Evolutionary conservation across 192 early-diverging fungal species (phyloP).

Genomic region (Coemansia sp.): DNA sequence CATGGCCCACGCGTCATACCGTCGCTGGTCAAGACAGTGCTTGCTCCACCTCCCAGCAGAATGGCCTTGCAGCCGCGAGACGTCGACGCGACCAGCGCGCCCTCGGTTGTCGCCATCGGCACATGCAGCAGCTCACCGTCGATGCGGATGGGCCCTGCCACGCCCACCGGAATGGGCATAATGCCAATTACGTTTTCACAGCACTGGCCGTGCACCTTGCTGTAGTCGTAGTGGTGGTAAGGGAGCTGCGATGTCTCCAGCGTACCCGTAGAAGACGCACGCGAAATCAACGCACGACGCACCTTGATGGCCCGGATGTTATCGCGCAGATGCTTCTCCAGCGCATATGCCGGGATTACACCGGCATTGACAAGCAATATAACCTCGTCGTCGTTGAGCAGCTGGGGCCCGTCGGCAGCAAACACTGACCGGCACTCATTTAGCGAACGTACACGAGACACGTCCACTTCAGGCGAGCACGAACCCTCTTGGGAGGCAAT

Average conservation of each 20-base stretch:
- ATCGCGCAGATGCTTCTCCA: constrained; percentile 81
- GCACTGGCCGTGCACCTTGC: constrained; percentile 84
- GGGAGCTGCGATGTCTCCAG: constrained; percentile 70
- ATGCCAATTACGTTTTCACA: constrained; percentile 97
- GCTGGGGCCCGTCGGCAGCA: constrained; percentile 29
- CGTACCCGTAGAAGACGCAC: constrained; percentile 61
- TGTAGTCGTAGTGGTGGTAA: constrained; percentile 83
- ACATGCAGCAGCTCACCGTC: constrained; percentile 80
- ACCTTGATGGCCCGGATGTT: constrained; percentile 81
- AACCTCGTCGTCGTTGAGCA: constrained; percentile 75
- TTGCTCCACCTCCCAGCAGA: constrained; percentile 79
- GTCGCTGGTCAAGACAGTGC: constrained; percentile 73
- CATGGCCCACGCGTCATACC: constrained; percentile 94
- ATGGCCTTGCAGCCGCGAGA: constrained; percentile 95
- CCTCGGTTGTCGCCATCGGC: constrained; percentile 96
- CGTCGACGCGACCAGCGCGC: constrained; percentile 83
- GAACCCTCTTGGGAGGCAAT: constrained; percentile 9
- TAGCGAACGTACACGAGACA: constrained; percentile 22
- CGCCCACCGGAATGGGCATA: constrained; percentile 86
- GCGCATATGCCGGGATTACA: constrained; percentile 77
- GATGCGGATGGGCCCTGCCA: constrained; percentile 83
- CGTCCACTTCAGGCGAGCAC: not conserved
- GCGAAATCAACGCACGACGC: constrained; percentile 73
- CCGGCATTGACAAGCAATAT: constrained; percentile 66
- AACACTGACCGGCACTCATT: constrained; percentile 45